These are phyloP conservation scores for Gossypium gossypioides DNA, from an alignment of 441 rosid genomes.

Conservation along the genomic window DNA sequence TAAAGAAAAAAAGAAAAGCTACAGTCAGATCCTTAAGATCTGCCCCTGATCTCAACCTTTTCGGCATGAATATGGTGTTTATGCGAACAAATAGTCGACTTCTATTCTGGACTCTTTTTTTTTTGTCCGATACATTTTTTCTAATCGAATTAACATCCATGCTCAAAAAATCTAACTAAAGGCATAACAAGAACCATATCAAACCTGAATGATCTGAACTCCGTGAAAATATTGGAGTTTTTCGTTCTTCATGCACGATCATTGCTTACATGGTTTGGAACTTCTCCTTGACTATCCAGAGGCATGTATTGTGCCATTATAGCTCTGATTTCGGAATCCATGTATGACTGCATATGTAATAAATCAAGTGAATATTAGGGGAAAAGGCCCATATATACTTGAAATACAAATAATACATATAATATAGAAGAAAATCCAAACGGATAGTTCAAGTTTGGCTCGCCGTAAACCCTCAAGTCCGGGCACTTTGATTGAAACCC, in stretches of 20 bases:
- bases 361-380: background rate
- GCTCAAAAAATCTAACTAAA: slow-evolving; percentile 13
- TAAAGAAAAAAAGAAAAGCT: background rate
- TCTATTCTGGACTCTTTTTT: slow-evolving; percentile 16
- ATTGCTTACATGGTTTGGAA: slow-evolving; percentile 42
- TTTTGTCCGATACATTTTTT: slow-evolving; percentile 24
- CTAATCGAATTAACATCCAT: slow-evolving; percentile 11
- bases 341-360: slow-evolving; percentile 56
- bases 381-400: background rate
- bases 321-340: slow-evolving; percentile 99
- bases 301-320: slow-evolving; percentile 99
- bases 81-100: background rate
- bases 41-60: background rate
- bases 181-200: background rate
- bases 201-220: slow-evolving; percentile 1
- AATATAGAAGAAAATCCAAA: background rate
- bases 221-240: background rate
- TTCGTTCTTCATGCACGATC: slow-evolving; percentile 38
- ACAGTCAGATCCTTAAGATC: background rate
- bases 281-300: slow-evolving; percentile 73
- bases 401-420: background rate
- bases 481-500: background rate
- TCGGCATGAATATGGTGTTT: background rate
- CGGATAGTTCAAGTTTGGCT: background rate
- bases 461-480: background rate